These are phyloP conservation scores for Mycena leptocephala DNA, from an alignment of 768 basidiomycete genomes.

Conservation along the genomic window DNA sequence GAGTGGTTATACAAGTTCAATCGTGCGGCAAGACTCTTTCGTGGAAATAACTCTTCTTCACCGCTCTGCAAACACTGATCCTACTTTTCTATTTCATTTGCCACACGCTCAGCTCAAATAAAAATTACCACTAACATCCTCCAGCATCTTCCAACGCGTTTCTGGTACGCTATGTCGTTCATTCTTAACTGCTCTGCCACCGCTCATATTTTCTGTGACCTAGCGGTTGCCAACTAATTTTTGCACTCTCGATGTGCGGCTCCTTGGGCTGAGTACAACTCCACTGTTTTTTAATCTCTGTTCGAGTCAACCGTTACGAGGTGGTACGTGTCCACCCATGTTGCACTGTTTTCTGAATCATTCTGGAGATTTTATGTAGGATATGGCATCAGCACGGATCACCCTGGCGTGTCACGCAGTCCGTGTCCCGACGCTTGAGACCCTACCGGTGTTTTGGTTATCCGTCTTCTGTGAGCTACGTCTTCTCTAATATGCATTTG, in stretches of 20 bases:
- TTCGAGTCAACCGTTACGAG: background rate
- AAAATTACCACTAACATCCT: background rate
- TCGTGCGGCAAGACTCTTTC: no score
- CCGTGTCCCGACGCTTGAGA: background rate
- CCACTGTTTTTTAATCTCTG: background rate
- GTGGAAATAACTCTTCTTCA: no score
- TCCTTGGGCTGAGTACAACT: background rate
- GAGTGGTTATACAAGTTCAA: no score
- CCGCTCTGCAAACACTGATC: background rate
- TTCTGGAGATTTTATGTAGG: background rate
- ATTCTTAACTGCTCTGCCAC: background rate
- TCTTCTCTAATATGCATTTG: background rate
- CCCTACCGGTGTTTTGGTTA: background rate
- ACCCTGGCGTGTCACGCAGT: background rate
- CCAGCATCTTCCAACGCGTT: background rate
- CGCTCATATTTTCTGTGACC: background rate
- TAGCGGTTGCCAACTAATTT: background rate
- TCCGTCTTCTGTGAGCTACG: background rate
- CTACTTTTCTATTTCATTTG: no score
- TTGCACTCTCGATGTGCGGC: background rate
- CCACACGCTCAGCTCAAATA: background rate
- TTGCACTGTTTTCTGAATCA: background rate
- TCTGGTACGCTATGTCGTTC: background rate
- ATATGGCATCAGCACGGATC: background rate
- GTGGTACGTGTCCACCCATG: background rate